phyloP scores from a whole-genome alignment of 306 rosid species.

The Cucumis sativus region DNA sequence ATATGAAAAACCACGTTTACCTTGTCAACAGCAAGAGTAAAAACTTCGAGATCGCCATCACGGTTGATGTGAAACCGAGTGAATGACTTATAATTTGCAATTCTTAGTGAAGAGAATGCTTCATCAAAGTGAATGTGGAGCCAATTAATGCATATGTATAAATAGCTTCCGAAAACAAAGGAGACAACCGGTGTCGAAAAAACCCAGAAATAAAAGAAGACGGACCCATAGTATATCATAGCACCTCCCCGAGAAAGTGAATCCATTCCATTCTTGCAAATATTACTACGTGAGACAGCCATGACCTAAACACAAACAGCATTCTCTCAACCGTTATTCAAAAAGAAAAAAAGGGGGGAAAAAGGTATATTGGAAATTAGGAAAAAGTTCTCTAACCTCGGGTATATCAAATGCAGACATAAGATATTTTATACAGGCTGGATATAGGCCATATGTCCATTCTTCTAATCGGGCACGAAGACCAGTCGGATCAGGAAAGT shows the following conservation, averaged over 20 bases:
- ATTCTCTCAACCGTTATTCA: slow-evolving; percentile 3
- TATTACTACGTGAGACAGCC: slow-evolving; percentile 84
- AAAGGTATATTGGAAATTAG: neutral
- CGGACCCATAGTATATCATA: slow-evolving; percentile 64
- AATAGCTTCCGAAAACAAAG: slow-evolving; percentile 79
- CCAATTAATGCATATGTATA: slow-evolving; percentile 92
- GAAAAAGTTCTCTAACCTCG: slow-evolving; percentile 44
- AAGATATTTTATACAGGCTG: slow-evolving; percentile 91
- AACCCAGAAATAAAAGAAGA: slow-evolving; percentile 91
- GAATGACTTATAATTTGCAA: slow-evolving; percentile 88
- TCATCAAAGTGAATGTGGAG: slow-evolving; percentile 91
- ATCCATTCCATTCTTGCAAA: slow-evolving; percentile 78
- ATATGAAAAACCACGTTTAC: slow-evolving; percentile 18
- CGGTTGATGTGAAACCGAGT: slow-evolving; percentile 66
- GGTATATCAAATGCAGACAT: slow-evolving; percentile 99
- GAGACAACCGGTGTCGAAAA: slow-evolving; percentile 96
- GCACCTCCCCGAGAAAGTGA: slow-evolving; percentile 74
- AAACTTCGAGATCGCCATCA: slow-evolving; percentile 88
- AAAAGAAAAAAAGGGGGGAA: neutral
- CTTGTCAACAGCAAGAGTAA: slow-evolving; percentile 87
- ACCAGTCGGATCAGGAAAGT: slow-evolving; percentile 97
- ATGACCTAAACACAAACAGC: slow-evolving; percentile 55
- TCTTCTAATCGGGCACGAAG: slow-evolving; percentile 90
- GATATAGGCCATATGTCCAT: slow-evolving; percentile 96
- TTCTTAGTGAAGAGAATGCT: slow-evolving; percentile 92